Evolutionary conservation across 139 green algal genomes (phyloP).

Genomic region (Chlorella sp.): DNA sequence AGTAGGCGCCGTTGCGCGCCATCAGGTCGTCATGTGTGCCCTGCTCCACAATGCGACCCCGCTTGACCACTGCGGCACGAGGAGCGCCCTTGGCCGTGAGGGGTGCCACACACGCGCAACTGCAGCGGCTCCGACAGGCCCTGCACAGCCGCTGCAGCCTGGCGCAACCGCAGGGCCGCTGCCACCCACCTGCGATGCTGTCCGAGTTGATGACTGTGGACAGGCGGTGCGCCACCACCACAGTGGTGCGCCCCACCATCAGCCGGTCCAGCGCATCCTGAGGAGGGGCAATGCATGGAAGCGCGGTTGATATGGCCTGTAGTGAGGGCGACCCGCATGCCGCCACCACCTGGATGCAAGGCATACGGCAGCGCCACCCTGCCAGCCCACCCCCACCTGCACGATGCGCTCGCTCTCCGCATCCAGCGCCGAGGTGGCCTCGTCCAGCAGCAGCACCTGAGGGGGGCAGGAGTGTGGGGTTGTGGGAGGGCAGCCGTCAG

Average conservation of each 20-base stretch:
- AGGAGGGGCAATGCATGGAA: too few relatives aligned
- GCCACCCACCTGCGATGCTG: constrained; percentile 56
- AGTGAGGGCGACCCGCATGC: too few relatives aligned
- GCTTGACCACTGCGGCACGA: constrained; percentile 46
- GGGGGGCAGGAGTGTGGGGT: background rate
- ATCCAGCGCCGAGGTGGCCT: constrained; percentile 92
- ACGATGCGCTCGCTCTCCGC: constrained; percentile 59
- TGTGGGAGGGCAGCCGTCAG: background rate
- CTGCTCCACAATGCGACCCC: constrained; percentile 63
- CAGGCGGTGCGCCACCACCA: constrained; percentile 73
- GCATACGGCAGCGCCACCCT: too few relatives aligned
- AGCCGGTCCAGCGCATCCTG: constrained; percentile 61
- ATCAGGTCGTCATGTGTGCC: constrained; percentile 75
- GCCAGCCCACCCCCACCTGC: too few relatives aligned
- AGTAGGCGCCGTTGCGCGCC: constrained; percentile 55
- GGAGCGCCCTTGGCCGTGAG: background rate
- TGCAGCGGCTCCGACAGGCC: background rate
- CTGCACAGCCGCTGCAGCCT: background rate
- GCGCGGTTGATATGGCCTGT: too few relatives aligned
- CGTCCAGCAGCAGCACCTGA: constrained; percentile 82
- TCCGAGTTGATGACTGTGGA: constrained; percentile 64
- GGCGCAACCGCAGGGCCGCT: background rate
- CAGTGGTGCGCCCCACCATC: constrained; percentile 59
- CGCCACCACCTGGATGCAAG: too few relatives aligned
- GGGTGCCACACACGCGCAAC: background rate